phyloP scores from a whole-genome alignment of 768 basidiomycete genomes.

The Leccinum ochraceum region DNA sequence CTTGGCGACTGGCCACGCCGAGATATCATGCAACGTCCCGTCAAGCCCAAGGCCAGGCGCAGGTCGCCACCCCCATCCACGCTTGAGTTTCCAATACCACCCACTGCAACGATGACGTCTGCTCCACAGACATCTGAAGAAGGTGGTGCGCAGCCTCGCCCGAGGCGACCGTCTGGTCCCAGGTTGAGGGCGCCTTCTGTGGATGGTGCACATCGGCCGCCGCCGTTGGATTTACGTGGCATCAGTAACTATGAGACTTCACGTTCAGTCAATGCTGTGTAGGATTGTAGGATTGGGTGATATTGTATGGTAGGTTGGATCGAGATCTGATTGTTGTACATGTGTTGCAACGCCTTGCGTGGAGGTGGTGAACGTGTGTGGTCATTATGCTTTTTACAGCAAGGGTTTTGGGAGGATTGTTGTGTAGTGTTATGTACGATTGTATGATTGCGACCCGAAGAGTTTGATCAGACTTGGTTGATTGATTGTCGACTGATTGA shows the following conservation, averaged over 20 bases:
- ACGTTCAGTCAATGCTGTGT: slow-evolving; percentile 1
- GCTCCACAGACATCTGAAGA: slow-evolving; percentile 11
- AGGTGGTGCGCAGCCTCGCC: slow-evolving; percentile 20
- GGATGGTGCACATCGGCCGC: slow-evolving; percentile 21
- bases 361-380: neutral
- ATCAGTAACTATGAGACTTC: slow-evolving; percentile 12
- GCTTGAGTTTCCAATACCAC: slow-evolving; percentile 25
- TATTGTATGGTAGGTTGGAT: neutral
- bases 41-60: slow-evolving; percentile 12
- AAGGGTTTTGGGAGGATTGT: slow-evolving; percentile 24
- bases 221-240: slow-evolving; percentile 20
- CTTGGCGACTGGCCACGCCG: slow-evolving; percentile 57
- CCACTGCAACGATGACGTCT: neutral
- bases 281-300: neutral
- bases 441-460: neutral
- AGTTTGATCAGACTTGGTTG: neutral
- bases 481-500: slow-evolving; percentile 7
- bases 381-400: neutral
- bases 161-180: slow-evolving; percentile 37
- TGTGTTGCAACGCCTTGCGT: slow-evolving; percentile 21
- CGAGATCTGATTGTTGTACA: slow-evolving; percentile 1
- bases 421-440: neutral
- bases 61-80: slow-evolving; percentile 19
- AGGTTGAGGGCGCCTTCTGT: slow-evolving; percentile 23
- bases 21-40: slow-evolving; percentile 36